phyloP scores from a whole-genome alignment of 768 basidiomycete genomes.

The Russula sp. region DNA sequence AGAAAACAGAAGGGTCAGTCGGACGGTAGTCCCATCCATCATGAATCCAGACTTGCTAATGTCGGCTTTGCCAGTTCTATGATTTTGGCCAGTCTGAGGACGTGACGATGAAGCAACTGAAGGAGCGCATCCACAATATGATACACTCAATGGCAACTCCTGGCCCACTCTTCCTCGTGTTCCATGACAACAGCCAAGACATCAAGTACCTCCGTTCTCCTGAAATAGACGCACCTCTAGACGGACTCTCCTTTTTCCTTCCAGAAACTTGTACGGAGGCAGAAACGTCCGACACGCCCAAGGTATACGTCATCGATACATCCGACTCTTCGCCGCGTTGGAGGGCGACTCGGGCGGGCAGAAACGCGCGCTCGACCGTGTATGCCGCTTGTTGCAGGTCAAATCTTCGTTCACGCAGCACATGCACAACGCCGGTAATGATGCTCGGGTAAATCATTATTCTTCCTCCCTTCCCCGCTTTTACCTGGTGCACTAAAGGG shows the following conservation, averaged over 20 bases:
- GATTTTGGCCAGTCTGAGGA: slow-evolving; percentile 61
- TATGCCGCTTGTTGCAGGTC: slow-evolving; percentile 63
- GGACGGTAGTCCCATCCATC: not conserved
- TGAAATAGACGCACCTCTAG: slow-evolving; percentile 50
- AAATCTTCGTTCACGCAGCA: slow-evolving; percentile 39
- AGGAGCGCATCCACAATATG: slow-evolving; percentile 48
- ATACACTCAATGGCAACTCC: slow-evolving; percentile 40
- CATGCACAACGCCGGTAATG: slow-evolving; percentile 85
- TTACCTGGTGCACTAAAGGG: not conserved
- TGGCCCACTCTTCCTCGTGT: slow-evolving; percentile 73
- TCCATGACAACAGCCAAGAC: slow-evolving; percentile 77
- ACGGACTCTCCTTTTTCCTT: slow-evolving; percentile 51
- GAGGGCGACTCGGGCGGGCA: slow-evolving; percentile 56
- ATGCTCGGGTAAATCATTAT: slow-evolving; percentile 61
- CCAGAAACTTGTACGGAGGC: slow-evolving; percentile 44
- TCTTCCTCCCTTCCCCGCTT: not conserved
- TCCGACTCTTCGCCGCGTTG: slow-evolving; percentile 72
- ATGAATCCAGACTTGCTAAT: not conserved
- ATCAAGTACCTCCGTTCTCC: slow-evolving; percentile 66
- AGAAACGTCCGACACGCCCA: slow-evolving; percentile 43
- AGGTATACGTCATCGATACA: slow-evolving; percentile 69
- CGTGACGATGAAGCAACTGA: slow-evolving; percentile 52
- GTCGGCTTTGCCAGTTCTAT: slow-evolving; percentile 50
- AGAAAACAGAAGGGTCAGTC: slow-evolving; percentile 55
- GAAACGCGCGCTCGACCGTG: slow-evolving; percentile 54